Conservation (phyloP, 768 basidiomycete genomes). For the Clitopilus hobsonii region DNA sequence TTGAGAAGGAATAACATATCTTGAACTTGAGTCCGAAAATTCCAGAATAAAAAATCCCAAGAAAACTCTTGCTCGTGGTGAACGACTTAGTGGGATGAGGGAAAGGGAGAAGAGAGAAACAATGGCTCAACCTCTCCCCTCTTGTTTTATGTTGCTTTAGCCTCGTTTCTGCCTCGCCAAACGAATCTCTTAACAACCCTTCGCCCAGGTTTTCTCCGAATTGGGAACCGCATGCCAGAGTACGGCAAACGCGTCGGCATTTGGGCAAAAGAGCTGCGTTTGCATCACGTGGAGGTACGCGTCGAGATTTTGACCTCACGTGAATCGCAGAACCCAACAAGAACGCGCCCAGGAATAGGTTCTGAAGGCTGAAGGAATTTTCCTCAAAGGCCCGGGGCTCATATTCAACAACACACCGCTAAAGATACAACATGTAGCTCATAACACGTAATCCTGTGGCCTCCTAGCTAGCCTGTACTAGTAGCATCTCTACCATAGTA, state of each 20-base stretch:
- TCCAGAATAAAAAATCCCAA: not conserved
- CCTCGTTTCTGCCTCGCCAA: conserved; percentile 1
- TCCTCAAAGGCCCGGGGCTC: too few species aligned
- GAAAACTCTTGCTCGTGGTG: not conserved
- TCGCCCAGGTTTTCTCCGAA: not conserved
- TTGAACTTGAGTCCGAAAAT: not conserved
- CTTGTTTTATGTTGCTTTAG: not conserved
- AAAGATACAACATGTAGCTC: too few species aligned
- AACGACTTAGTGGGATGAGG: not conserved
- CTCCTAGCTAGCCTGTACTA: too few species aligned
- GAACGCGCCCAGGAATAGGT: not conserved
- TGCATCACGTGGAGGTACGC: not conserved
- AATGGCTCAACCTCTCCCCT: not conserved
- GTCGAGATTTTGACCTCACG: not conserved
- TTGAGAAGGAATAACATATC: not conserved
- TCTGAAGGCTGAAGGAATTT: too few species aligned
- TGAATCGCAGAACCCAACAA: not conserved
- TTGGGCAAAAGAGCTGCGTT: not conserved
- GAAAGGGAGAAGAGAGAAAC: not conserved
- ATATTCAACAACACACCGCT: too few species aligned
- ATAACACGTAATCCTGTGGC: too few species aligned
- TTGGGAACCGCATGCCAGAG: not conserved
- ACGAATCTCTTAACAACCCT: not conserved
- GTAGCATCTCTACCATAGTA: too few species aligned
- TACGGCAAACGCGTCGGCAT: not conserved